Base-by-base conservation (phyloP, 164 flowering plant species). In the Warburgia ugandensis region DNA sequence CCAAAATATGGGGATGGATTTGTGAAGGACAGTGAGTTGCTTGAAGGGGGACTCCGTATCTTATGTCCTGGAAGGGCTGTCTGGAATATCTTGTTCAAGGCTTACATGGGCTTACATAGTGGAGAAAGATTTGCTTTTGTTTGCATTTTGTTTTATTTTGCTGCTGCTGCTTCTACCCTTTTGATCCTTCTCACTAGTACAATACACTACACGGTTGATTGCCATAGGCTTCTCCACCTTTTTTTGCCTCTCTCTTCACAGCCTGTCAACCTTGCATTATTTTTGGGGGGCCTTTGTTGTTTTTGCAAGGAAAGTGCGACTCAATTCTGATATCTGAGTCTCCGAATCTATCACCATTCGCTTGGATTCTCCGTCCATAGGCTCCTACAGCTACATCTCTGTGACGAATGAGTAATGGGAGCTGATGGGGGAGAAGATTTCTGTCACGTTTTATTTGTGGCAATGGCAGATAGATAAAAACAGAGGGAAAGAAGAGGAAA, bases 1-100 rank as follows among this genome's bases (percentile, higher is more conserved):
- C 36, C 55, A 65, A 47, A 66, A n/a, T n/a, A n/a, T 62, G 58
- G 76, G 52, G 31, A 48, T n/a, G n/a, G n/a, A n/a, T n/a, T n/a
- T n/a, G 22, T 42, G 32, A 42, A 54, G 70, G 61, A 68, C 68
- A 62, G 49, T 55, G 55, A 51, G 42, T 42, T 58, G 38, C 16
- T 45, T 54, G n/a, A 37, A 30, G 20, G 17, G 19, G 54, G 25
- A 22, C 57, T 50, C 46, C 43, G 48, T 54, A 61, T 65, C 50
- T 52, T 54, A 50, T 55, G 59, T 63, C 54, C 61, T 62, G 40
- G 28, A 66, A 58, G 64, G 49, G 39, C 55, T 68, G 74, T 71
- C 74, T 67, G 74, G 79, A 75, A 75, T 75, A 75, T 72, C 71
- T 72, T 68, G 67, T 67, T 72, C 77, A 54, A 52, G 73, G 56